phyloP scores from a whole-genome alignment of 192 early-diverging fungal species.

The Gigaspora rosea region DNA sequence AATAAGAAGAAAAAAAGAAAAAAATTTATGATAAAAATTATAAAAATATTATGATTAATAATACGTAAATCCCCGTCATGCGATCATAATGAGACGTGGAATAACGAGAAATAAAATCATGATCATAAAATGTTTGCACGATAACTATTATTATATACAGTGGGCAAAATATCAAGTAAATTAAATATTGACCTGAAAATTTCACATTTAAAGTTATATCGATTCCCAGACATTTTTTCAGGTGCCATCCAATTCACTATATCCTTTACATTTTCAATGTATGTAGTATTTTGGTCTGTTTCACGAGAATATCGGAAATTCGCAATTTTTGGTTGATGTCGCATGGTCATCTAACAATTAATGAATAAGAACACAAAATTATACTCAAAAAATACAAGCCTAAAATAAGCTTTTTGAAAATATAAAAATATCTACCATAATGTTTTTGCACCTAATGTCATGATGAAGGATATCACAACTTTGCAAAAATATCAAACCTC shows the following conservation, averaged over 20 bases:
- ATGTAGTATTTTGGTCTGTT: too few relatives aligned
- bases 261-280: not conserved
- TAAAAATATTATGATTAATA: too few relatives aligned
- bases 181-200: constrained; percentile 1
- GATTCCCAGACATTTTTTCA: not conserved
- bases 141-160: too few relatives aligned
- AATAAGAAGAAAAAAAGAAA: too few relatives aligned
- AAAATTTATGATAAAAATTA: too few relatives aligned
- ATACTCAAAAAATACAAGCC: not conserved
- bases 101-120: too few relatives aligned
- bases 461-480: not conserved
- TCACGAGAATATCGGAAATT: not conserved
- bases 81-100: too few relatives aligned
- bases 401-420: too few relatives aligned
- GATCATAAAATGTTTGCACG: too few relatives aligned
- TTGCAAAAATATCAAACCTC: constrained; percentile 5
- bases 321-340: not conserved
- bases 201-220: constrained; percentile 18
- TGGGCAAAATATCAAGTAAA: too few relatives aligned
- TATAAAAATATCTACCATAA: not conserved
- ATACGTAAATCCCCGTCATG: too few relatives aligned
- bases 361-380: not conserved
- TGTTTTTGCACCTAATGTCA: constrained; percentile 12
- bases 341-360: not conserved
- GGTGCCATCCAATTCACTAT: not conserved